Base-by-base conservation (phyloP, 805 yeast genomes). In the Saturnispora diversa region DNA sequence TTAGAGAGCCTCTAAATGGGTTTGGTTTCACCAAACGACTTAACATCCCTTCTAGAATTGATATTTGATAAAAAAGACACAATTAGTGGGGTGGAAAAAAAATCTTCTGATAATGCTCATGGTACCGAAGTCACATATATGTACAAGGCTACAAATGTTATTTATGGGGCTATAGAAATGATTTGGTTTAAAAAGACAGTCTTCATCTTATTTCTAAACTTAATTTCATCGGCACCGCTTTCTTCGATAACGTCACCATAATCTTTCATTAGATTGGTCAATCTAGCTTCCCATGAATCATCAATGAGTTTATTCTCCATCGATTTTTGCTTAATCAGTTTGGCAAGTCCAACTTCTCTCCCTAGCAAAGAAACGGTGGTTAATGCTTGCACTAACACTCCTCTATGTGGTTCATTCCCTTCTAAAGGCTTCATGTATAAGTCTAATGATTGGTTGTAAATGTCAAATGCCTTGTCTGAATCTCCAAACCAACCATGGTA, bases 301-400 rank as follows among this genome's bases (percentile, higher is more conserved):
- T 53, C 52, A 9, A 59, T 38, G 4, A 60, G 40, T 3, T 49
- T 39, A 29, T 52, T 51, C 22, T 54, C 59, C 23, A 46, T 44
- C 24, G 58, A 53, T 31, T 60, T 60, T 5, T 45, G 43, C 35
- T 58, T 53, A 31, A 63, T 53, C 17, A 59, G 49, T 20, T 55
- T 51, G 1, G 65, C 65, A 22, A 63, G 37, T 19, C 58, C 61
- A 6, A 62, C 31, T 31, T 63, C 65, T 3, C 47, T 38, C 2
- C 46, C 46, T 3, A 52, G 35, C 6, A 63, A 37, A 7, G 54
- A 42, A 9, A 55, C 44, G 13, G 58, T 39, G 4, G 56, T 44
- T 33, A 62, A 46, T 6, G 62, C 46, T 34, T 56, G 50, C 6
- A 58, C 48, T 10, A 59, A 32, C 32, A 38, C 42, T 4, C 57